Evolutionary conservation across 2,329 filamentous ascomycete genomes (phyloP).

Genomic region (Epichloe scottii): DNA sequence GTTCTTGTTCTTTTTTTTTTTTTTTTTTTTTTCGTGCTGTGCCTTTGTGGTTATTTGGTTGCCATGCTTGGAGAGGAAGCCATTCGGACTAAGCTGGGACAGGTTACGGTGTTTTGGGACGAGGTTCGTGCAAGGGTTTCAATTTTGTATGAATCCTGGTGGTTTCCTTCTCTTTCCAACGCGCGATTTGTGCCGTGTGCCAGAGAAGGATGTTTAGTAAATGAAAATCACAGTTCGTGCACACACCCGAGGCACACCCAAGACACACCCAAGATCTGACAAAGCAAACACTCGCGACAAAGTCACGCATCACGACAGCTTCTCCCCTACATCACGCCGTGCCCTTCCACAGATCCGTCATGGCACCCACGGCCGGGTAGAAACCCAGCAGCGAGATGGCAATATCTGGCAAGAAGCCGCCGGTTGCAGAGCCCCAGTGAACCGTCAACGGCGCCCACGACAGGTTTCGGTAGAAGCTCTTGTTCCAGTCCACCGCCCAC

Average conservation of each 20-base stretch:
- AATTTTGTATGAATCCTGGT: no score
- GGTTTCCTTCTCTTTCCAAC: no score
- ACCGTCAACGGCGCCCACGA: slow-evolving; percentile 73
- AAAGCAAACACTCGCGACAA: background rate
- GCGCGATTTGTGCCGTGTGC: no score
- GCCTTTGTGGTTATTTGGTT: no score
- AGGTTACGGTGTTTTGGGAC: no score
- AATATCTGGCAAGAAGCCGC: slow-evolving; percentile 37
- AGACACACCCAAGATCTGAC: no score
- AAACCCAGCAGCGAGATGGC: slow-evolving; percentile 28
- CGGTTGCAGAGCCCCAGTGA: slow-evolving; percentile 61
- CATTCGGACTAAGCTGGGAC: no score
- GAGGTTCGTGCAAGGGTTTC: no score
- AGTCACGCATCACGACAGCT: background rate
- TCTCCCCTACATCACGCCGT: slow-evolving; percentile 15
- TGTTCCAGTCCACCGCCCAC: slow-evolving; percentile 45
- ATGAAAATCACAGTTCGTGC: background rate
- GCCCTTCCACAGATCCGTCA: slow-evolving; percentile 32
- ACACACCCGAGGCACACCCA: no score
- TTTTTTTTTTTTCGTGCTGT: background rate
- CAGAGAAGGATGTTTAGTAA: no score
- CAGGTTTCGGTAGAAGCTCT: slow-evolving; percentile 54
- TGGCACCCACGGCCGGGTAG: slow-evolving; percentile 31
- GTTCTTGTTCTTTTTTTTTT: background rate
- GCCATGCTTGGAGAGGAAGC: no score